Base-by-base conservation (phyloP, 2,329 filamentous ascomycete genomes). In the Paecilomyces sp. region DNA sequence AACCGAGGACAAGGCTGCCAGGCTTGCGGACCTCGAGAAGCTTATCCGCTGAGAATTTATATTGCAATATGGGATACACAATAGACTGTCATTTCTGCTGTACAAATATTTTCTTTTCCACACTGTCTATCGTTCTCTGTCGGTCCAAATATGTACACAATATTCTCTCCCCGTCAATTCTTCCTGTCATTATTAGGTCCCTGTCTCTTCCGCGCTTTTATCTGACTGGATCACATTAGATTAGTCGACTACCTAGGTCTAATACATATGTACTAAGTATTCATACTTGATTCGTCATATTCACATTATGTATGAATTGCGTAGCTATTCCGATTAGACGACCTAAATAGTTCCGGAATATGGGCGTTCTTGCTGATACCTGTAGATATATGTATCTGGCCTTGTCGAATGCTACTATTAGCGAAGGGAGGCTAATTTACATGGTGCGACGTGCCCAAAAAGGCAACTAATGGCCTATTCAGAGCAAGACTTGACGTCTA, bases 1-100 rank as follows among this genome's bases (percentile, higher is more conserved):
- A 69, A 80, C 80, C 30, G 83, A 84, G 65, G 83, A 81, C 61
- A 66, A 74, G 57, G 75, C 72, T 60, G 84, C 83, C 13, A 77
- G 84, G 3, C 78, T 86, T 75, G 83, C 73, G 1, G 77, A 79
- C 65, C 68, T 79, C 28, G 76, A 77, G 61, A 72, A 69, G 36
- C 65, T 79, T 28, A 58, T 63, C 11, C 22, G 51, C n/a, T 58
- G 28, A 58, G 34, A 9, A 47, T 18, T 15, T 8, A 7, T 9
- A 47, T 18, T 18, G 8, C 3, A 18, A 18, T 18, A 15, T 15
- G 41, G 15, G 1, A 47, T 41, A 47, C 13, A 6, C 18, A 18
- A 15, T 3, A 47, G n/a, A 47, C n/a, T 18, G 41, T 47, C n/a
- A 5, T 47, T 47, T 47, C n/a, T 47, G 18, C 11, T 41, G 13